phyloP scores from a whole-genome alignment of 192 early-diverging fungal genomes.

The Backusella australiensis region DNA sequence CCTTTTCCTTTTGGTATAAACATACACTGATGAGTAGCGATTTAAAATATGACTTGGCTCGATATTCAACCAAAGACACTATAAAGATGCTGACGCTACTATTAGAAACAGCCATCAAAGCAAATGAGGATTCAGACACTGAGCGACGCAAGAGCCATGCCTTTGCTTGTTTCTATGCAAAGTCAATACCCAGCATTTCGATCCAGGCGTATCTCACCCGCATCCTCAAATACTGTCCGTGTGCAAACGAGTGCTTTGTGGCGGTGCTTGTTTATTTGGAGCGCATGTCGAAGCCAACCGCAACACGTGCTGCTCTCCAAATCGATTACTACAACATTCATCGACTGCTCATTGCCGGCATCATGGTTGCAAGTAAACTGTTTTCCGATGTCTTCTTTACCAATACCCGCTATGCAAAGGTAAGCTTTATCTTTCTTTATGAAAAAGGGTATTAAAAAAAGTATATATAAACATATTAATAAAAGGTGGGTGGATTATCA shows the following conservation, averaged over 20 bases:
- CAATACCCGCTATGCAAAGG: conserved; percentile 85
- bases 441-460: too few species aligned
- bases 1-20: neutral
- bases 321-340: conserved; percentile 91
- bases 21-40: neutral
- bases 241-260: conserved; percentile 88
- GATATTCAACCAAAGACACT: conserved; percentile 51
- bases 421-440: conserved; percentile 7
- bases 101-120: conserved; percentile 54
- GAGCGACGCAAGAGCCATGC: conserved; percentile 67
- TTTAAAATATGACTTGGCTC: conserved; percentile 42
- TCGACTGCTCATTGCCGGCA: conserved; percentile 84
- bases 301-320: conserved; percentile 56
- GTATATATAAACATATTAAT: neutral
- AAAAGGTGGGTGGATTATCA: conserved; percentile 80
- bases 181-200: conserved; percentile 87
- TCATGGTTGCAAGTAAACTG: conserved; percentile 89
- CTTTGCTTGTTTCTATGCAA: conserved; percentile 85
- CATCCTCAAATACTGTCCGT: conserved; percentile 93
- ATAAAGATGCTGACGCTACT: conserved; percentile 59
- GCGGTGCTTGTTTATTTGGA: conserved; percentile 89
- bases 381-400: conserved; percentile 94
- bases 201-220: conserved; percentile 81
- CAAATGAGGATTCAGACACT: conserved; percentile 79
- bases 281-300: conserved; percentile 69